Evolutionary conservation across 2,329 filamentous ascomycete genomes (phyloP), one percentile per base, ranked within the genome.

Genomic region (Septoria petroselini): DNA sequence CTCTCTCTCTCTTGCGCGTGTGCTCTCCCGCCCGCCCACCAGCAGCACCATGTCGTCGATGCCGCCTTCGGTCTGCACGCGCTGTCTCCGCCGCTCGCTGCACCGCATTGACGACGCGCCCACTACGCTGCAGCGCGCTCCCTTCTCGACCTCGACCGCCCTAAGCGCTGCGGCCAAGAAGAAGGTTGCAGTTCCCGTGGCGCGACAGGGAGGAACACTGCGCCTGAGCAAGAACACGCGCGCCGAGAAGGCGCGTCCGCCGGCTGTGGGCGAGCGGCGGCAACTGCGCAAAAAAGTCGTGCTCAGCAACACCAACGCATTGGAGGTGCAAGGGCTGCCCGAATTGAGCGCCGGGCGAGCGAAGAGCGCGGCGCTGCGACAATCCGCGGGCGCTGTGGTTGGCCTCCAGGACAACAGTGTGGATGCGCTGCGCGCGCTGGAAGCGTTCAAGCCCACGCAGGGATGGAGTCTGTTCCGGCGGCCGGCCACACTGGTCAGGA

Each of bases 381-480:
- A 73, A 23, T 73, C 75, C 27, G 78, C 80, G 42, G 88, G 86
- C 29, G 78, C 78, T 53, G 79, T 97, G 23, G 72, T 89, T 44
- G 80, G 80, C 1, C 70, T 97, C 21, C 82, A 86, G 6, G 81
- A 83, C 34, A 71, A 73, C 1, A 73, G 89, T 42, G 79, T 96
- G 42, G 90, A 95, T 72, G 81, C 85, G 68, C 75, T 98, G 73
- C 80, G 90, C 62, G 80, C 83, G n/a, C 77, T 86, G 46, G 88
- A 95, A 66, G 90, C 88, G 3, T 98, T 98, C 77, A 95, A 95
- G 79, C 77, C 83, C 17, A 87, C 83, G 18, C 93, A 97, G 76
- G 83, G 81, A 57, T 98, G 93, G 91, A 80, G 78, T 52, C 73
- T 95, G 63, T 98, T 97, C 71, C 76, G 88, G 60, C 79, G 83